phyloP scores from a whole-genome alignment of 2,329 filamentous ascomycete genomes.

The Xylariaceae sp. region DNA sequence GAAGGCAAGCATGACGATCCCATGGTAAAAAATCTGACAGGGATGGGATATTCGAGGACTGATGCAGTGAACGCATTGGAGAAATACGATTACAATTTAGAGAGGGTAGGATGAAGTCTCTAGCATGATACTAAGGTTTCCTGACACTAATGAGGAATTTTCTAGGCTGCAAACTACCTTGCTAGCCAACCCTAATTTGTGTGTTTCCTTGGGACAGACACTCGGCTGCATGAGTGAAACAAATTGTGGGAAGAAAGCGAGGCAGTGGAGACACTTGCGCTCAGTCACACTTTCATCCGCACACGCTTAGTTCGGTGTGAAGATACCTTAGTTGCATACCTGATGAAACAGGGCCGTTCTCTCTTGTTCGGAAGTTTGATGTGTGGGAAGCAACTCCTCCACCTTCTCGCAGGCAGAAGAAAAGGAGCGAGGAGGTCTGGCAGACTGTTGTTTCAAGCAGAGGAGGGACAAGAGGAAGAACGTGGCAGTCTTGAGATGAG shows the following conservation, averaged over 20 bases:
- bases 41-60: slow-evolving; percentile 83
- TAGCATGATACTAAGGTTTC: slow-evolving; percentile 19
- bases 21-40: slow-evolving; percentile 85
- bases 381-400: slow-evolving; percentile 3
- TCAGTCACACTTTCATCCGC: slow-evolving; percentile 9
- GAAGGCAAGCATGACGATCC: slow-evolving; percentile 87
- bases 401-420: slow-evolving; percentile 7
- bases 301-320: slow-evolving; percentile 20
- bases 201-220: slow-evolving; percentile 16
- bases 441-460: slow-evolving; percentile 11
- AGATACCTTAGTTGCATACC: slow-evolving; percentile 38
- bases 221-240: slow-evolving; percentile 7
- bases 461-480: slow-evolving; percentile 11
- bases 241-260: slow-evolving; percentile 6
- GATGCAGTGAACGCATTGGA: slow-evolving; percentile 83
- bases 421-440: neutral
- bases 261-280: neutral
- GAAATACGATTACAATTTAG: slow-evolving; percentile 94
- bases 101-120: slow-evolving; percentile 71
- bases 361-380: slow-evolving; percentile 22
- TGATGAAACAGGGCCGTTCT: slow-evolving; percentile 24
- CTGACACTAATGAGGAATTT: slow-evolving; percentile 32
- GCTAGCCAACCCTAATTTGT: slow-evolving; percentile 57
- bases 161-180: slow-evolving; percentile 61
- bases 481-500: slow-evolving; percentile 22